These are phyloP conservation scores for Megacollybia marginata DNA, from an alignment of 768 basidiomycete species.

Conservation along the genomic window DNA sequence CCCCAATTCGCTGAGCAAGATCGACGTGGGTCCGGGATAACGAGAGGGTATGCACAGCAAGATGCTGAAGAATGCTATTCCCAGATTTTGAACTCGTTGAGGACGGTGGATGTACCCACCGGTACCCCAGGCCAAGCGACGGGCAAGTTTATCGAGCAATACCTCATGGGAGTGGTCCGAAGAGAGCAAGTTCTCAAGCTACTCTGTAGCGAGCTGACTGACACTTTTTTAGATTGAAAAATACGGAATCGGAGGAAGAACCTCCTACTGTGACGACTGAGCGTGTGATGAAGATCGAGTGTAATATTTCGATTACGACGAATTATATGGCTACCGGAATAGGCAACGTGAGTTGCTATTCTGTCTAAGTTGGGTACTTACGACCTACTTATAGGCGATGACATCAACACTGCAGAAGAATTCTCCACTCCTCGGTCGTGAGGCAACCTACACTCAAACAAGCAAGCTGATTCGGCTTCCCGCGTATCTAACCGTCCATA, in stretches of 20 bases:
- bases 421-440: constrained; percentile 70
- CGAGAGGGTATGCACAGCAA: constrained; percentile 73
- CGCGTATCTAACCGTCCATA: constrained; percentile 79
- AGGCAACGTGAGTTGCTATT: constrained; percentile 45
- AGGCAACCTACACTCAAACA: constrained; percentile 75
- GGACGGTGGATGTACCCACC: constrained; percentile 52
- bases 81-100: constrained; percentile 63
- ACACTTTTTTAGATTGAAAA: constrained; percentile 49
- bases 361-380: background rate
- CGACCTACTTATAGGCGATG: constrained; percentile 51
- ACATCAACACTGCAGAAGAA: constrained; percentile 81
- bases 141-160: constrained; percentile 72
- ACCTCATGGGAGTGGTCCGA: constrained; percentile 70
- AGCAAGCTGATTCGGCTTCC: constrained; percentile 83
- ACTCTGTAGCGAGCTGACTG: background rate
- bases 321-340: constrained; percentile 89
- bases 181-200: constrained; percentile 42
- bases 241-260: constrained; percentile 81
- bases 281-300: constrained; percentile 81
- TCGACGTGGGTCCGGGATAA: constrained; percentile 32
- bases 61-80: constrained; percentile 92
- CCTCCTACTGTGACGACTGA: constrained; percentile 55
- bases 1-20: constrained; percentile 82
- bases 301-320: constrained; percentile 81
- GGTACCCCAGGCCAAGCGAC: constrained; percentile 15